Evolutionary conservation across 495 filamentous ascomycete genomes (phyloP), one percentile per base, ranked within the genome.

Genomic region (Astrocystis sublimbata): DNA sequence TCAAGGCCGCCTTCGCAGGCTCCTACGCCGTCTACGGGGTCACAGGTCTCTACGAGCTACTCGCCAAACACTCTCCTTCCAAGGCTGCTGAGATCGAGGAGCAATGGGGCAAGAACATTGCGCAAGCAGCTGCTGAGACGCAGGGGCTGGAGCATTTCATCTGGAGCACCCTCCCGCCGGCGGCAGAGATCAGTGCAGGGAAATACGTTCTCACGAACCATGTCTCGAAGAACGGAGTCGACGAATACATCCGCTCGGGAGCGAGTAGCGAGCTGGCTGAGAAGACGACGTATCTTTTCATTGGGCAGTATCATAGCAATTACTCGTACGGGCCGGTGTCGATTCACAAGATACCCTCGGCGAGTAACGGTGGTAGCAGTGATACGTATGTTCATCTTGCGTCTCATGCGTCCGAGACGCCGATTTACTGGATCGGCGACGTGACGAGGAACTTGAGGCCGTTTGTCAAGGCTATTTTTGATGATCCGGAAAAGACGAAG

Each of bases 21-120:
- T 78, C 85, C 1, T 70, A 82, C 73, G 79, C 74, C 15, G 78
- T 88, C 55, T 89, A 80, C 68, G 77, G 67, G 33, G 75, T 86
- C 24, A 88, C 86, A 6, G 82, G 84, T 66, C 85, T 82, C 70
- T 74, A 73, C 68, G 78, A 76, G 58, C 71, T 67, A 26, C 71
- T 77, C 54, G 69, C 69, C 43, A 67, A 73, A 1, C 1, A 57
- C n/a, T 38, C 43, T 23, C 40, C 45, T n/a, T 60, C 66, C 26
- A 66, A 74, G 38, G 67, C 71, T 61, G 42, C 58, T 24, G 40
- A 70, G 21, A 77, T 79, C 63, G 71, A 74, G 17, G 73, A 82
- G 21, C 62, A 75, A 23, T 85, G 87, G 62, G 78, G 73, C n/a
- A 73, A 70, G 42, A 81, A 76, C 43, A 65, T 82, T 30, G 79